phyloP scores from a whole-genome alignment of 2,329 filamentous ascomycete genomes.

The Trichoderma sp. region DNA sequence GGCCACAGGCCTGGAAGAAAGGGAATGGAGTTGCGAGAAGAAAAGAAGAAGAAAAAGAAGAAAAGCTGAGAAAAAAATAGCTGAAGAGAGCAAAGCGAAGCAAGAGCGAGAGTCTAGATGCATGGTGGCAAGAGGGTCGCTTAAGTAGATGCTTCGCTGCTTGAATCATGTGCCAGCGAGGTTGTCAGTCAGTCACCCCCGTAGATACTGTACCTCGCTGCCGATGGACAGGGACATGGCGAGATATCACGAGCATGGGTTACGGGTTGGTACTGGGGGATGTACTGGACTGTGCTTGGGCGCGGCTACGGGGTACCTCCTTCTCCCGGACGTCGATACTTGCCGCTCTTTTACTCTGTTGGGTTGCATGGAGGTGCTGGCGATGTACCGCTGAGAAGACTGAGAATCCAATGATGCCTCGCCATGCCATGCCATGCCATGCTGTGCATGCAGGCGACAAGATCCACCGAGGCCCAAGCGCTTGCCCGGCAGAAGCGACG shows the following conservation, averaged over 20 bases:
- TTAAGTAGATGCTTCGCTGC: neutral
- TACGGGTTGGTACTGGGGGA: too few species aligned
- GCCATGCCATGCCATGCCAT: neutral
- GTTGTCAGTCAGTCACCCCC: neutral
- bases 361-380: too few species aligned
- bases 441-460: neutral
- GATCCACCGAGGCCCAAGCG: conserved; percentile 20
- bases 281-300: too few species aligned
- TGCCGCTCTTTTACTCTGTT: too few species aligned
- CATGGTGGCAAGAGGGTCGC: conserved; percentile 6
- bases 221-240: too few species aligned
- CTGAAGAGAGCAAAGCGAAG: neutral
- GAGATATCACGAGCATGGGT: too few species aligned
- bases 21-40: neutral
- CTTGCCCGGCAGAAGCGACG: conserved; percentile 1
- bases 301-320: too few species aligned
- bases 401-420: neutral
- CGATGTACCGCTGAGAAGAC: neutral
- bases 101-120: neutral
- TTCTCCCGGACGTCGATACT: too few species aligned
- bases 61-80: conserved; percentile 8
- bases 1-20: conserved; percentile 18
- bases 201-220: neutral
- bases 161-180: neutral
- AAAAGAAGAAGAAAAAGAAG: neutral